Conservation (phyloP, 1,139 yeast genomes). For the Protomyces pachydermus region DNA sequence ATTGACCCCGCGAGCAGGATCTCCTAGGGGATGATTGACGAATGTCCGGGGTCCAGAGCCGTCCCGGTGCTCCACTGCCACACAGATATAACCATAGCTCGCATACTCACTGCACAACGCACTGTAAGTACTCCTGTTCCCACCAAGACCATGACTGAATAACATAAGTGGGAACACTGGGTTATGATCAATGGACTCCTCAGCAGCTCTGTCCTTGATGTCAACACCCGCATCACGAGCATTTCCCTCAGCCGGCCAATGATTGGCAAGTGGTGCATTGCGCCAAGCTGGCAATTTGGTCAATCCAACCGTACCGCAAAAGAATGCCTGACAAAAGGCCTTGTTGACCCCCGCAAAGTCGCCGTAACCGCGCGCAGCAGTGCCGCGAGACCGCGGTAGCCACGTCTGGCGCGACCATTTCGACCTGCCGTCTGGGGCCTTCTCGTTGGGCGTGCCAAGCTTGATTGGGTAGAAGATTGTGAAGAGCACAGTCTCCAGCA, state of each 20-base stretch:
- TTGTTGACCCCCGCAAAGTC: slow-evolving; percentile 22
- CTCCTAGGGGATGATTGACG: slow-evolving; percentile 15
- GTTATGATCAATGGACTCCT: background rate
- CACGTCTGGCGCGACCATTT: slow-evolving; percentile 24
- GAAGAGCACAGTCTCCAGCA: slow-evolving; percentile 19
- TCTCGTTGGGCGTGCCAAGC: slow-evolving; percentile 5
- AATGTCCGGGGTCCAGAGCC: slow-evolving; percentile 27
- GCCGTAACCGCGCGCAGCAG: slow-evolving; percentile 21
- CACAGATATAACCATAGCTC: slow-evolving; percentile 33
- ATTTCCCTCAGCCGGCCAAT: slow-evolving; percentile 23
- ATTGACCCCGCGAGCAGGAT: slow-evolving; percentile 9
- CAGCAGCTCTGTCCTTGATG: slow-evolving; percentile 10
- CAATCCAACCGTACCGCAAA: slow-evolving; percentile 19
- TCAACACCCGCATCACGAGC: slow-evolving; percentile 7
- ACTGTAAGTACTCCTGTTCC: slow-evolving; percentile 34
- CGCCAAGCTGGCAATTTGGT: slow-evolving; percentile 25
- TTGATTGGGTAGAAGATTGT: slow-evolving; percentile 24
- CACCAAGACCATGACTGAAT: slow-evolving; percentile 35
- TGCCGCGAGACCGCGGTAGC: slow-evolving; percentile 8
- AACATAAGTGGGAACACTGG: slow-evolving; percentile 33
- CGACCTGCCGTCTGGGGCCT: slow-evolving; percentile 18
- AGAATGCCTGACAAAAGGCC: slow-evolving; percentile 16
- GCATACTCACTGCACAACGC: slow-evolving; percentile 34
- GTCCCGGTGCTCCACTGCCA: slow-evolving; percentile 34
- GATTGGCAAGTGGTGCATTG: slow-evolving; percentile 24